A percentile compares a stretch with the other conserved stretches of the same genome.
These are phyloP conservation scores for Ophiostoma quercus DNA, from an alignment of 2,329 filamentous ascomycete genomes.

Conservation along the genomic window DNA sequence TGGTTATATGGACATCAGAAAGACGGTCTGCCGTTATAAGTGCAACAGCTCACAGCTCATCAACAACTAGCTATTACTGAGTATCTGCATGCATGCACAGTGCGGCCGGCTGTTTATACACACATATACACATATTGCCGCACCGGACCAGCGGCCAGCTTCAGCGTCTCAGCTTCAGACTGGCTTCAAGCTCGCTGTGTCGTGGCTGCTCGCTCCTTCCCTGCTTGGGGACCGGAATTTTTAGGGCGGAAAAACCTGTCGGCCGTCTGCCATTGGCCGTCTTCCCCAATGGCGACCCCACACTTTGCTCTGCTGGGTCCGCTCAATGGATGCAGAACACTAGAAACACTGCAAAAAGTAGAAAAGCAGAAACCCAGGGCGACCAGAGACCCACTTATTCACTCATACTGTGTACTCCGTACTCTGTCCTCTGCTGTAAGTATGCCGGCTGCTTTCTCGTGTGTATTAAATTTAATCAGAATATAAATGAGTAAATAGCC, in stretches of 20 bases:
- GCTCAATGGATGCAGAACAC: slow-evolving; percentile 15
- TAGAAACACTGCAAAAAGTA: neutral
- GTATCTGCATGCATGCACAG: neutral
- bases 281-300: slow-evolving; percentile 17
- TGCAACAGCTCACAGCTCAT: neutral
- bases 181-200: neutral
- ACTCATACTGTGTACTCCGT: slow-evolving; percentile 7
- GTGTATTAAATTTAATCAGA: neutral
- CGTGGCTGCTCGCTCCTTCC: slow-evolving; percentile 21
- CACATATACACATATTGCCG: neutral
- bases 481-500: neutral
- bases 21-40: neutral
- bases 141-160: neutral
- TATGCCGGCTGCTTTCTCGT: slow-evolving; percentile 1
- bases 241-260: slow-evolving; percentile 28
- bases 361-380: slow-evolving; percentile 14
- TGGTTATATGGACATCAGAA: neutral
- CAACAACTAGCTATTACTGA: neutral
- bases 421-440: neutral
- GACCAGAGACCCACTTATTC: slow-evolving; percentile 4
- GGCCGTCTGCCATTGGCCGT: slow-evolving; percentile 26
- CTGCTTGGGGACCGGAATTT: slow-evolving; percentile 25
- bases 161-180: neutral
- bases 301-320: slow-evolving; percentile 19
- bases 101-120: neutral